Percentiles rank a stretch among this genome's conserved stretches.
Evolutionary conservation across 352 stramenopile species (phyloP).

Genomic region (Globisporangium canariense): DNA sequence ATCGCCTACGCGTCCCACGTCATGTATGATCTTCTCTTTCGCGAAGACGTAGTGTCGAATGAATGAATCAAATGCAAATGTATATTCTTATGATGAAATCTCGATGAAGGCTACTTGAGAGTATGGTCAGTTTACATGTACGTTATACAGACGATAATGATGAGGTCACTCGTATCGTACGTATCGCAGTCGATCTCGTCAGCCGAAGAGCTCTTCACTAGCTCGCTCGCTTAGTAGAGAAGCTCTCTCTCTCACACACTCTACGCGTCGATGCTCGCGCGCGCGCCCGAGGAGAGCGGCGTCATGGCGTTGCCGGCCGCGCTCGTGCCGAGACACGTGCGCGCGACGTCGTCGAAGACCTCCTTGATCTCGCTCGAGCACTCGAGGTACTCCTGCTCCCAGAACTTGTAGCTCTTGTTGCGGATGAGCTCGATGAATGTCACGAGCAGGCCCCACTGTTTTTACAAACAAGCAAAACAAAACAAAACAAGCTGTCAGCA

Average conservation of each 20-base stretch:
- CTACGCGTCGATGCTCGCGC: not conserved
- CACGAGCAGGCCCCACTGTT: slow-evolving; percentile 93
- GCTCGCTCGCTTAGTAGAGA: not conserved
- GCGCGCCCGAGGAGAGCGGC: slow-evolving; percentile 9
- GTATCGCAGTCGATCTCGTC: not conserved
- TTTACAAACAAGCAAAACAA: slow-evolving; percentile 13
- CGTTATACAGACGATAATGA: not conserved
- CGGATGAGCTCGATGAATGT: slow-evolving; percentile 99
- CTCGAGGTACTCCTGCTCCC: slow-evolving; percentile 97
- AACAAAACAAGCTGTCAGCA: not conserved
- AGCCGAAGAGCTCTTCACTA: too few species aligned
- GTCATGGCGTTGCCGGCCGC: slow-evolving; percentile 26
- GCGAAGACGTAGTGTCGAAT: too few species aligned
- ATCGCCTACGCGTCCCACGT: too few species aligned
- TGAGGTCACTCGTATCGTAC: too few species aligned
- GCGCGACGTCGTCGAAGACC: slow-evolving; percentile 97
- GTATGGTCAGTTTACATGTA: slow-evolving; percentile 6
- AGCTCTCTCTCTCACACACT: not conserved
- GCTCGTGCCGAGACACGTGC: slow-evolving; percentile 88
- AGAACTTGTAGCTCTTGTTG: slow-evolving; percentile 99
- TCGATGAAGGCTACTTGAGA: slow-evolving; percentile 4
- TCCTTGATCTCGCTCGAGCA: slow-evolving; percentile 99
- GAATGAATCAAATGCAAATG: not conserved
- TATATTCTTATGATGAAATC: not conserved
- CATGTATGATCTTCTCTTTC: too few species aligned